Evolutionary conservation across 2,329 filamentous ascomycete genomes (phyloP).

Genomic region (Fusarium algeriense): DNA sequence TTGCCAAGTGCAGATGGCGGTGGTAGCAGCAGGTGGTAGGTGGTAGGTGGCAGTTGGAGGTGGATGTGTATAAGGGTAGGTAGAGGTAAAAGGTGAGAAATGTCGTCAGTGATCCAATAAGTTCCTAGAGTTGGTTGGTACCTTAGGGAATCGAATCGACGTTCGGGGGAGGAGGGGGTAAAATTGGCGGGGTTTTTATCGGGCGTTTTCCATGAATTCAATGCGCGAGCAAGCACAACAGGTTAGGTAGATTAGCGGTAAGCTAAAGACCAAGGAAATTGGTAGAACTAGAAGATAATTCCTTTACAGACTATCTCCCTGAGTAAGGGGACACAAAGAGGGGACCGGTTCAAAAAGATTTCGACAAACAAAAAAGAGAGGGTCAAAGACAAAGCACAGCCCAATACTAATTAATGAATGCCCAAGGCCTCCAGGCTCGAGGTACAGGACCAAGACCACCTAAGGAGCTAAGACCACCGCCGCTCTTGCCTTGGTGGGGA

Average conservation of each 20-base stretch:
- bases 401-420: conserved; percentile 30
- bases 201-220: conserved; percentile 40
- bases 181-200: conserved; percentile 47
- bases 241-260: conserved; percentile 28
- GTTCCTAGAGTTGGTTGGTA: conserved; percentile 21
- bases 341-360: background rate
- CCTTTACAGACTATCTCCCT: background rate
- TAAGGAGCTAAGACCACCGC: conserved; percentile 34
- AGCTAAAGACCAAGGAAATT: conserved; percentile 26
- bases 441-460: conserved; percentile 6
- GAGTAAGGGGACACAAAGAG: background rate
- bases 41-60: conserved; percentile 7
- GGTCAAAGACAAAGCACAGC: conserved; percentile 32
- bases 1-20: conserved; percentile 15
- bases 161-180: conserved; percentile 33
- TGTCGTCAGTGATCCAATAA: conserved; percentile 53
- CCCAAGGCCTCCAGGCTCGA: conserved; percentile 21
- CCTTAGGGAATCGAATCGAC: conserved; percentile 36
- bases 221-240: conserved; percentile 4
- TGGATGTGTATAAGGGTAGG: conserved; percentile 1
- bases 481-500: conserved; percentile 22
- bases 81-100: conserved; percentile 45
- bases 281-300: background rate
- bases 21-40: conserved; percentile 4
- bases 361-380: conserved; percentile 15